phyloP scores from a whole-genome alignment of 2,329 filamentous ascomycete species.

The Nigrograna mackinnonii region DNA sequence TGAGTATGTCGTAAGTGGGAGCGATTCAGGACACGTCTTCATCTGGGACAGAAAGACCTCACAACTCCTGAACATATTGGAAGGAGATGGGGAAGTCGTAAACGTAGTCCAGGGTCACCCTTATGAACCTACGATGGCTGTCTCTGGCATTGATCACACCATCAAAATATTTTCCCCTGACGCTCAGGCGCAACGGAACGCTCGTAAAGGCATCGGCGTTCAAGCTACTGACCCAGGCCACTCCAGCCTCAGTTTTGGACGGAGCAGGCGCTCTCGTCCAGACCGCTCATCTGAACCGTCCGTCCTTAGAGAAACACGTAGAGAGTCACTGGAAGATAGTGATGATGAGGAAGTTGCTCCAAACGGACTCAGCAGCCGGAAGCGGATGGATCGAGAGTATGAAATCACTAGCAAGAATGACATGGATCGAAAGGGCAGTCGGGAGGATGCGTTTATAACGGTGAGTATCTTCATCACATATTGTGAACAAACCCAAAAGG shows the following conservation, averaged over 20 bases:
- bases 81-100: slow-evolving; percentile 70
- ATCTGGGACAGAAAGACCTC: slow-evolving; percentile 69
- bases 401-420: slow-evolving; percentile 67
- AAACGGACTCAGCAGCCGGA: slow-evolving; percentile 58
- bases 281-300: slow-evolving; percentile 3
- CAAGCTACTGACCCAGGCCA: slow-evolving; percentile 50
- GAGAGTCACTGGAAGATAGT: slow-evolving; percentile 11
- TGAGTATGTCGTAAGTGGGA: slow-evolving; percentile 70
- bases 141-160: slow-evolving; percentile 69
- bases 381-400: slow-evolving; percentile 63
- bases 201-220: slow-evolving; percentile 62
- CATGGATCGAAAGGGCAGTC: slow-evolving; percentile 60
- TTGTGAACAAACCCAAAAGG: too few species aligned
- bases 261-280: slow-evolving; percentile 12
- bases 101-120: slow-evolving; percentile 71
- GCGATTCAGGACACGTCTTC: slow-evolving; percentile 68
- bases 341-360: slow-evolving; percentile 43
- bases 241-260: slow-evolving; percentile 42
- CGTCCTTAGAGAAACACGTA: background rate
- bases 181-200: slow-evolving; percentile 58
- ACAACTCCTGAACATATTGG: slow-evolving; percentile 65
- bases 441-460: slow-evolving; percentile 61
- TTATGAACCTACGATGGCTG: slow-evolving; percentile 68
- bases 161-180: slow-evolving; percentile 71
- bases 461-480: slow-evolving; percentile 48